Evolutionary conservation across 371 early-diverging fungal genomes (phyloP), one percentile per base, ranked within the genome.

Genomic region (Mucor ambiguus): DNA sequence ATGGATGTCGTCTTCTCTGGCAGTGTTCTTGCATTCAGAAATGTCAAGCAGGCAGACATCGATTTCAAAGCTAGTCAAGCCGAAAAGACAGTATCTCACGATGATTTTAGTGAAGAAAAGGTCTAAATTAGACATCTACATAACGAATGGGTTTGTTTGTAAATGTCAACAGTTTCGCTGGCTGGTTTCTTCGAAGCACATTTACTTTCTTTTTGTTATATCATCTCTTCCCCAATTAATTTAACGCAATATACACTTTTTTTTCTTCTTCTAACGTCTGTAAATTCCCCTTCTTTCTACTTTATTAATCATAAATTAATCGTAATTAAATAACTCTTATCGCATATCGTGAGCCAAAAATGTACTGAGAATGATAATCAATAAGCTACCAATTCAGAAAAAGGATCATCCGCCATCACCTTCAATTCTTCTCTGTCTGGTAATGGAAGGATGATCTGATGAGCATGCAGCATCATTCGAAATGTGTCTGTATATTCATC

Each of bases 1-100:
- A 81, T 88, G 80, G 88, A 88, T 29, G 22, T 67, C 30, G 78
- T 87, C 56, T 88, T 88, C 58, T 70, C 72, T 41, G 80, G 80
- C 30, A 29, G 55, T 32, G 26, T 73, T 24, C 38, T 72, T 20
- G 73, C 66, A 30, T 72, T 62, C 55, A 72, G 58, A 61, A 57
- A 64, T 57, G 58, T 61, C n/a, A 69, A 64, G 41, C 30, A 62
- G 3, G 59, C 58, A n/a, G 58, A 64, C 5, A 33, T 22, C 35
- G 46, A 64, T 14, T 58, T 37, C 48, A 22, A 35, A 6, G 26
- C 33, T 35, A 30, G 49, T 22, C 38, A 20, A 18, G 7, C 16
- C 10, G 56, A 41, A 5, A 61, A 35, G 26, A 33, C 32, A 32
- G 48, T 9, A 3, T 61, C 61, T 37, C 52, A 48, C 12, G n/a